Conservation (phyloP, 106 monocot species). For the Dendrobium nobile region DNA sequence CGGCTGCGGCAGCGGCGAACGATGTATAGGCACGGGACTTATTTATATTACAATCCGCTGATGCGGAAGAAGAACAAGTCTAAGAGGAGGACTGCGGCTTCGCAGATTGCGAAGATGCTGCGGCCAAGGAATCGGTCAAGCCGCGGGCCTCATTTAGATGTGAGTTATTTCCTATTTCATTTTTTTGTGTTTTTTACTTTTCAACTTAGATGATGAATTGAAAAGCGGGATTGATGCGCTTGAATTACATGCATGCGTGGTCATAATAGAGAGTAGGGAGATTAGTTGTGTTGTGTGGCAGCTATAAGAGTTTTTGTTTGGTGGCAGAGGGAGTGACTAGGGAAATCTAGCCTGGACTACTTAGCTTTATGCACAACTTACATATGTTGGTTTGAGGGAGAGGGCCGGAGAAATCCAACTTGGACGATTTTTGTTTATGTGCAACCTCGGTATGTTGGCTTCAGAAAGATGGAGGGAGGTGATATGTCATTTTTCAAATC, state of each 20-base stretch:
- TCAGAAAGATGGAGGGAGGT: no score
- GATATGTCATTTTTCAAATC: no score
- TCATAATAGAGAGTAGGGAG: not conserved
- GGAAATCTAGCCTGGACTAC: no score
- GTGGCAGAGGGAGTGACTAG: no score
- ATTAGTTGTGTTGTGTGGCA: not conserved
- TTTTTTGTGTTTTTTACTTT: not conserved
- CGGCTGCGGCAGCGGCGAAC: constrained; percentile 67
- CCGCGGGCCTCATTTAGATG: constrained; percentile 43
- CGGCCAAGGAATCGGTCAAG: constrained; percentile 42
- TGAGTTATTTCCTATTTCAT: constrained; percentile 22
- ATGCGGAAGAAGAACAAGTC: constrained; percentile 69
- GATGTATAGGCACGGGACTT: constrained; percentile 27
- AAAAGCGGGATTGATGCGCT: not conserved
- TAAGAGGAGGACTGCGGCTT: constrained; percentile 63
- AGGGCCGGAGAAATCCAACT: no score
- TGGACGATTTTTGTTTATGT: no score
- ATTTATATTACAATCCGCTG: constrained; percentile 49
- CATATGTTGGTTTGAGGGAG: no score
- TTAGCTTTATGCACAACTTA: no score
- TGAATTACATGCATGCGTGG: not conserved
- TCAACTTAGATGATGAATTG: not conserved
- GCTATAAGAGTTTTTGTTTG: no score
- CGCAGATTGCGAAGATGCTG: constrained; percentile 77
- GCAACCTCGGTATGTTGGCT: no score